Evolutionary conservation across 2,329 filamentous ascomycete species (phyloP).

Genomic region (Alternaria sp.): DNA sequence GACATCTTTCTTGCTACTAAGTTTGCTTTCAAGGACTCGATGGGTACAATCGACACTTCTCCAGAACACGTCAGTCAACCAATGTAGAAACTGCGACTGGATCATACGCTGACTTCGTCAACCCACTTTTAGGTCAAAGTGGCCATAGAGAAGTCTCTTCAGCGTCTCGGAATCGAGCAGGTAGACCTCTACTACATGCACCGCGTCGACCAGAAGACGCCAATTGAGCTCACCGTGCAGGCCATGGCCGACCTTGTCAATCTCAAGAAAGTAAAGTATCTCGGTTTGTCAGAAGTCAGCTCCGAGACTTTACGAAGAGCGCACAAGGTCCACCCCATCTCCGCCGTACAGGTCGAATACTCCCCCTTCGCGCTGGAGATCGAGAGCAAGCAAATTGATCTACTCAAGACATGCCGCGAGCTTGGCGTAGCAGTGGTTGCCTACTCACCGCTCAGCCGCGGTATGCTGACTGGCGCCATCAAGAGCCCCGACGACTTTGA

Average conservation of each 20-base stretch:
- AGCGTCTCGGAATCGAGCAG: conserved; percentile 51
- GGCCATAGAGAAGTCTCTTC: conserved; percentile 50
- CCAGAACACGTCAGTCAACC: conserved; percentile 45
- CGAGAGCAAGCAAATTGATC: conserved; percentile 46
- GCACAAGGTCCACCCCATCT: conserved; percentile 54
- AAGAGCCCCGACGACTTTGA: conserved; percentile 54
- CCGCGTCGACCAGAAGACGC: conserved; percentile 52
- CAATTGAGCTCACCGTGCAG: conserved; percentile 57
- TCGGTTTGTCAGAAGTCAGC: conserved; percentile 57
- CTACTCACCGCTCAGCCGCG: conserved; percentile 48
- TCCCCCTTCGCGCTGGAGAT: conserved; percentile 57
- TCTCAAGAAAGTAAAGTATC: conserved; percentile 58
- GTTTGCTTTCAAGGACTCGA: conserved; percentile 53
- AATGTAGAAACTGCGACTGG: rapidly evolving
- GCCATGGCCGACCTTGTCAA: conserved; percentile 62
- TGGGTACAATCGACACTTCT: conserved; percentile 43
- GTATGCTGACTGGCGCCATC: conserved; percentile 36
- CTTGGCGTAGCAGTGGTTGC: conserved; percentile 52
- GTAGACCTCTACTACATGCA: conserved; percentile 55
- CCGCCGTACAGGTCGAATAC: conserved; percentile 61
- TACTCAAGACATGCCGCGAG: conserved; percentile 52
- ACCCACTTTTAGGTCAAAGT: conserved; percentile 21
- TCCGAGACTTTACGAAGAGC: conserved; percentile 58
- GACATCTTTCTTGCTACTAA: conserved; percentile 57
- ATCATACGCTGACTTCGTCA: background rate